A percentile compares a stretch with the other conserved stretches of the same genome.
Conservation (phyloP, 805 yeast species). For the Candida namnaoensis region DNA sequence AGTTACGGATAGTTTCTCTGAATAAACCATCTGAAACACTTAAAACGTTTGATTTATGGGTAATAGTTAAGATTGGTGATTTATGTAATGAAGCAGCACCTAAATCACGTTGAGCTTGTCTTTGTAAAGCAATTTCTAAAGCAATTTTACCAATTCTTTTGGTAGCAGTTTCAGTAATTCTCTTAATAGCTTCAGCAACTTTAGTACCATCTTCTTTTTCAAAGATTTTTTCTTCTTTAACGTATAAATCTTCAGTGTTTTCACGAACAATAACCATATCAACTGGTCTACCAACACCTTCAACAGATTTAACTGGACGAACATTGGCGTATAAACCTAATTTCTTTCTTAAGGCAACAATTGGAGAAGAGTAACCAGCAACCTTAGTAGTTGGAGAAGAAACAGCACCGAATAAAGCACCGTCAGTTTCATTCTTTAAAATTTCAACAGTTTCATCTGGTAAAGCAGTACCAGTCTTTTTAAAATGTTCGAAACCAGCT, state of each 20-base stretch:
- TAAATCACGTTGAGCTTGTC: slow-evolving; percentile 68
- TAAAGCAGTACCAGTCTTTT: slow-evolving; percentile 89
- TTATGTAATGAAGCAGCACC: slow-evolving; percentile 44
- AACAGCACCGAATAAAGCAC: slow-evolving; percentile 97
- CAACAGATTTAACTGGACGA: slow-evolving; percentile 93
- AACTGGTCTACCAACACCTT: slow-evolving; percentile 78
- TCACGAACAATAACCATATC: slow-evolving; percentile 98
- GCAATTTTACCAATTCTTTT: slow-evolving; percentile 85
- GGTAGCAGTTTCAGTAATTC: slow-evolving; percentile 87
- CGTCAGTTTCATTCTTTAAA: slow-evolving; percentile 79
- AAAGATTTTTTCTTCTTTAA: slow-evolving; percentile 82
- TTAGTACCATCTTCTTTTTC: slow-evolving; percentile 73
- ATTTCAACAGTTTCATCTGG: slow-evolving; percentile 86
- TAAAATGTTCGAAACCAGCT: slow-evolving; percentile 93
- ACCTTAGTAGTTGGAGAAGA: slow-evolving; percentile 92
- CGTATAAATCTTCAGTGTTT: slow-evolving; percentile 95
- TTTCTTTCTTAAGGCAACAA: slow-evolving; percentile 96
- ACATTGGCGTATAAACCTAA: slow-evolving; percentile 93
- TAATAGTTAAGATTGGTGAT: slow-evolving; percentile 72
- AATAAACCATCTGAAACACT: slow-evolving; percentile 91
- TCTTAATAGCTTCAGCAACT: slow-evolving; percentile 96
- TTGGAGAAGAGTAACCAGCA: slow-evolving; percentile 95
- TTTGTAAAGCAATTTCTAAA: slow-evolving; percentile 83
- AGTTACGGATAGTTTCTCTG: slow-evolving; percentile 64
- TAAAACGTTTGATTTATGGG: slow-evolving; percentile 94